These are phyloP conservation scores for Emericellopsis terricola DNA, from an alignment of 495 filamentous ascomycete species.

Conservation along the genomic window DNA sequence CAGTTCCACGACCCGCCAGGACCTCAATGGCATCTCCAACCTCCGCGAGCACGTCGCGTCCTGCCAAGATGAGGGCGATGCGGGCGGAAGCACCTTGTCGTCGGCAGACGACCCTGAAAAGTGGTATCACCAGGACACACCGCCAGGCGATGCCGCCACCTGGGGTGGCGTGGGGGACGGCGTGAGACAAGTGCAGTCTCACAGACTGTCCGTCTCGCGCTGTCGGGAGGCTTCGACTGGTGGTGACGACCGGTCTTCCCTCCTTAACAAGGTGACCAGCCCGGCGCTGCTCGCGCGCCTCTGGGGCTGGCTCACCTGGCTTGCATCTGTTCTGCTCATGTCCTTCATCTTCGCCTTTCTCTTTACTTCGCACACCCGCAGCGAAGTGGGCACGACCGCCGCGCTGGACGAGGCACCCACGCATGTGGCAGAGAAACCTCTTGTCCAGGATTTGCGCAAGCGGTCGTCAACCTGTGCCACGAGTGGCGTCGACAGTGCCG, in stretches of 20 bases:
- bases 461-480: constrained; percentile 5
- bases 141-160: not conserved
- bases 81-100: not conserved
- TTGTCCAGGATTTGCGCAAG: constrained; percentile 6
- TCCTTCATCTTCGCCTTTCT: constrained; percentile 7
- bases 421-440: not conserved
- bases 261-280: constrained; percentile 1
- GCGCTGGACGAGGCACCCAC: no score
- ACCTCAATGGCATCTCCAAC: constrained; percentile 39
- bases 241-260: constrained; percentile 16
- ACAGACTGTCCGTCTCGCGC: constrained; percentile 5
- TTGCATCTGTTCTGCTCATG: constrained; percentile 9
- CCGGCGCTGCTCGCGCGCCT: constrained; percentile 4
- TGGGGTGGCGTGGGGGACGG: no score
- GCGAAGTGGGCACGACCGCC: no score
- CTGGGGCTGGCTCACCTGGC: constrained; percentile 13
- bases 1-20: constrained; percentile 41
- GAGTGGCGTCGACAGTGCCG: constrained; percentile 2
- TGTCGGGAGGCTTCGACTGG: constrained; percentile 11
- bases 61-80: not conserved
- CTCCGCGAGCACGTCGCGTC: not conserved
- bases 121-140: constrained; percentile 6
- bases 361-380: no score
- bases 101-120: not conserved
- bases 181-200: no score